These are phyloP conservation scores for Phytophthora brassicae DNA, from an alignment of 352 stramenopile species.

Conservation along the genomic window DNA sequence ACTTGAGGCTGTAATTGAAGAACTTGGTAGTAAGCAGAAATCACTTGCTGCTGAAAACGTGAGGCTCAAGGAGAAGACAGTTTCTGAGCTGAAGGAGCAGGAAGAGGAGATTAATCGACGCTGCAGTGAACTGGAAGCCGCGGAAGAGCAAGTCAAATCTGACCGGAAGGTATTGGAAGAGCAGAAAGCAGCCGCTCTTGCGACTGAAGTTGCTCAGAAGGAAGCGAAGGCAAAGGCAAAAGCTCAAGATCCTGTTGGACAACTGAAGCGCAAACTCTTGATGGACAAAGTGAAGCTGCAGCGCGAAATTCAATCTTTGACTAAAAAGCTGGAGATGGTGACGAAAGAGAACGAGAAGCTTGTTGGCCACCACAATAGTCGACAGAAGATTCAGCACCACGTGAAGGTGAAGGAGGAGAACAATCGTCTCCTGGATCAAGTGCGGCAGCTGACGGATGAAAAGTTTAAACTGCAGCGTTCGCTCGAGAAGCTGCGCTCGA, in stretches of 20 bases:
- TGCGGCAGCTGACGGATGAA: conserved; percentile 65
- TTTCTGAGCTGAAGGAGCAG: conserved; percentile 24
- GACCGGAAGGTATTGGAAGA: conserved; percentile 30
- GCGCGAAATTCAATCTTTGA: conserved; percentile 33
- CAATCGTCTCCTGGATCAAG: conserved; percentile 72
- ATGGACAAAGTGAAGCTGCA: conserved; percentile 63
- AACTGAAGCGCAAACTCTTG: conserved; percentile 44
- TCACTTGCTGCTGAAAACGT: conserved; percentile 31
- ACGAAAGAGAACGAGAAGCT: conserved; percentile 75
- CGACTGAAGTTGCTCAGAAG: conserved; percentile 28
- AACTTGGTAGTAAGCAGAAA: conserved; percentile 26
- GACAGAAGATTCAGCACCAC: conserved; percentile 85
- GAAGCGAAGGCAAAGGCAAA: conserved; percentile 32
- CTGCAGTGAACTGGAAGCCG: conserved; percentile 22
- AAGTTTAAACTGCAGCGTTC: conserved; percentile 56
- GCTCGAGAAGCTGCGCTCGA: conserved; percentile 47
- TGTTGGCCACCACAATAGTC: conserved; percentile 75
- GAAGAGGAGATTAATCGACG: conserved; percentile 29
- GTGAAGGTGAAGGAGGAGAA: conserved; percentile 84
- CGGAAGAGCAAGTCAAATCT: conserved; percentile 22
- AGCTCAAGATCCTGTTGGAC: conserved; percentile 25
- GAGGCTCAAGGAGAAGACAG: conserved; percentile 24
- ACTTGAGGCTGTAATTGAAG: conserved; percentile 20
- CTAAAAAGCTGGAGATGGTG: conserved; percentile 45
- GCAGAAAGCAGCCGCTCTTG: conserved; percentile 17